Percentiles rank a stretch among this genome's conserved stretches.
Conservation (phyloP, 345 rosid species). For the Geranium brycei region DNA sequence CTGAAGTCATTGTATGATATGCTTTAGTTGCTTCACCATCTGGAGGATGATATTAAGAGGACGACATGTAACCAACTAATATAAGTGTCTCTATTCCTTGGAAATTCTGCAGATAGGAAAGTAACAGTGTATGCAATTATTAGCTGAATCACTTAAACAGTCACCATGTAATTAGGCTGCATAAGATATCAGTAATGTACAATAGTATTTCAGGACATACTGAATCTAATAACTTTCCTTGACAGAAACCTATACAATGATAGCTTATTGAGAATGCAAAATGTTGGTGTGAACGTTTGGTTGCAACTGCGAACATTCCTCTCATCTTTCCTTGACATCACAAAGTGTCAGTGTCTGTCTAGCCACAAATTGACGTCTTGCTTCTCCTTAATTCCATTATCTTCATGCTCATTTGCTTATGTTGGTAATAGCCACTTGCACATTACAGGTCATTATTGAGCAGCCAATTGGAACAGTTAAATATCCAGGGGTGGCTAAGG, state of each 20-base stretch:
- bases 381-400: not conserved
- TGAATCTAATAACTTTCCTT: not conserved
- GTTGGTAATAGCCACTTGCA: not conserved
- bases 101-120: not conserved
- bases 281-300: not conserved
- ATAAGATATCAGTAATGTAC: not conserved
- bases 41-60: not conserved
- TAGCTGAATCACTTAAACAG: no score
- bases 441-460: slow-evolving; percentile 41
- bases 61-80: not conserved
- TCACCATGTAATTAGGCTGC: not conserved
- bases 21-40: not conserved
- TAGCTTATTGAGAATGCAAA: not conserved
- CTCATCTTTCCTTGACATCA: not conserved
- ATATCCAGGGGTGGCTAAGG: slow-evolving; percentile 80
- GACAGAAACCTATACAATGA: not conserved
- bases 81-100: not conserved
- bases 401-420: not conserved
- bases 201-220: not conserved
- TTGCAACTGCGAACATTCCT: not conserved
- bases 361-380: not conserved
- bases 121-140: no score
- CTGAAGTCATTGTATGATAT: not conserved
- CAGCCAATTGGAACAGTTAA: slow-evolving; percentile 62
- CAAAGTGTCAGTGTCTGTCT: not conserved